A percentile compares a stretch with the other conserved stretches of the same genome.
phyloP scores from a whole-genome alignment of 495 filamentous ascomycete species.

The Aspergillus sclerotiicarbonarius region DNA sequence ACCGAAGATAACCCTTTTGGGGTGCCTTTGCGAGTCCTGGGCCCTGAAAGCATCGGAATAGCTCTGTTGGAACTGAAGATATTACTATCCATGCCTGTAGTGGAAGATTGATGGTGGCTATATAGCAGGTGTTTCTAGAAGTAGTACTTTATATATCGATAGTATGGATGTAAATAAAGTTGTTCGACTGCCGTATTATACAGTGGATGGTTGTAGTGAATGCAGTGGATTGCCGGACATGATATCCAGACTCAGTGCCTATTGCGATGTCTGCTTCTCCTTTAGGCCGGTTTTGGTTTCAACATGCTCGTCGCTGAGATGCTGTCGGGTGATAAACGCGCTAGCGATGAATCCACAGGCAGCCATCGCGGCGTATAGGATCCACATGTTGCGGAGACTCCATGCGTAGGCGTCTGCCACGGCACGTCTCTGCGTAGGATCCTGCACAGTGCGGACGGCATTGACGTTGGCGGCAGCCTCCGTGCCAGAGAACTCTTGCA shows the following conservation, averaged over 20 bases:
- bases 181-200: neutral
- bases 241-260: neutral
- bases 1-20: no score
- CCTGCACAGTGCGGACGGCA: constrained; percentile 40
- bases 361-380: constrained; percentile 55
- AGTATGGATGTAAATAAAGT: no score
- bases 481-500: constrained; percentile 43
- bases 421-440: constrained; percentile 42
- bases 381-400: constrained; percentile 63
- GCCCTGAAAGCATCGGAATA: no score
- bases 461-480: constrained; percentile 54
- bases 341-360: constrained; percentile 50
- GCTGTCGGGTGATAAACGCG: constrained; percentile 50
- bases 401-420: constrained; percentile 56
- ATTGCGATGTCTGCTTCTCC: constrained; percentile 4
- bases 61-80: no score
- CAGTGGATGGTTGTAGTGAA: neutral
- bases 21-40: no score
- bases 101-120: no score
- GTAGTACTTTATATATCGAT: no score
- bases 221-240: no score
- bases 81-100: no score
- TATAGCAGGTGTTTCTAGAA: no score
- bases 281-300: constrained; percentile 55
- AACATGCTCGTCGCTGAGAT: constrained; percentile 56